Evolutionary conservation across 2,329 filamentous ascomycete genomes (phyloP).

Genomic region (Ramularia endophylla): DNA sequence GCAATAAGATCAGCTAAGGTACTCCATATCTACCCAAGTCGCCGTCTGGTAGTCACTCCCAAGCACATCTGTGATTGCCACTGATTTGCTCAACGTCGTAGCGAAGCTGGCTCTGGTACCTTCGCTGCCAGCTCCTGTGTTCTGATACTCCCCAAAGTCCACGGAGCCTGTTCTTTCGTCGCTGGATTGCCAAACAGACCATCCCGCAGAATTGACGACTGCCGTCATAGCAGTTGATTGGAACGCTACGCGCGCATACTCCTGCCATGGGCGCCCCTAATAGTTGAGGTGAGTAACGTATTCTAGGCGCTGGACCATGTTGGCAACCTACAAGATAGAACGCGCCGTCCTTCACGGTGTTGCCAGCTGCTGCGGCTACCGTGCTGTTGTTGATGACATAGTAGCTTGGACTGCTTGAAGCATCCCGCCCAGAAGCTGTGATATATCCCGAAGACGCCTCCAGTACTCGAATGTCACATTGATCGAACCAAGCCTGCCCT

Average conservation of each 20-base stretch:
- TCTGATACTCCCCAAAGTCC: slow-evolving; percentile 54
- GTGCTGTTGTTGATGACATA: slow-evolving; percentile 53
- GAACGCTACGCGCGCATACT: slow-evolving; percentile 48
- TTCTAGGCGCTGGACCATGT: too few relatives aligned
- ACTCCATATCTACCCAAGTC: slow-evolving; percentile 40
- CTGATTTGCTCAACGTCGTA: slow-evolving; percentile 34
- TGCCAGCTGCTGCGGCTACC: slow-evolving; percentile 38
- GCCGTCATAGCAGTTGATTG: slow-evolving; percentile 47
- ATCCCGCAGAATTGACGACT: slow-evolving; percentile 56
- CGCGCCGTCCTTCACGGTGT: slow-evolving; percentile 34
- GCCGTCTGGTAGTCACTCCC: slow-evolving; percentile 36
- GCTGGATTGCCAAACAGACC: slow-evolving; percentile 50
- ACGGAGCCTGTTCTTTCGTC: slow-evolving; percentile 49
- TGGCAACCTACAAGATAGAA: slow-evolving; percentile 39
- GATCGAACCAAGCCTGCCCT: slow-evolving; percentile 48
- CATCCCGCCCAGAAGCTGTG: slow-evolving; percentile 39
- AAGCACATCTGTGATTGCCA: slow-evolving; percentile 42
- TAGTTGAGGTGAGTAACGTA: too few relatives aligned
- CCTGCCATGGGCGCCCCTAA: slow-evolving; percentile 45
- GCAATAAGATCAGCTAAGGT: slow-evolving; percentile 18
- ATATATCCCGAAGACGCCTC: slow-evolving; percentile 39
- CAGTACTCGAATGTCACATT: slow-evolving; percentile 44
- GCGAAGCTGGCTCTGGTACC: slow-evolving; percentile 50
- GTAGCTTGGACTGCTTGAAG: slow-evolving; percentile 38
- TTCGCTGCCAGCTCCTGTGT: slow-evolving; percentile 51